These are phyloP conservation scores for Chimonanthus salicifolius DNA, from an alignment of 164 flowering plant species.

Conservation along the genomic window DNA sequence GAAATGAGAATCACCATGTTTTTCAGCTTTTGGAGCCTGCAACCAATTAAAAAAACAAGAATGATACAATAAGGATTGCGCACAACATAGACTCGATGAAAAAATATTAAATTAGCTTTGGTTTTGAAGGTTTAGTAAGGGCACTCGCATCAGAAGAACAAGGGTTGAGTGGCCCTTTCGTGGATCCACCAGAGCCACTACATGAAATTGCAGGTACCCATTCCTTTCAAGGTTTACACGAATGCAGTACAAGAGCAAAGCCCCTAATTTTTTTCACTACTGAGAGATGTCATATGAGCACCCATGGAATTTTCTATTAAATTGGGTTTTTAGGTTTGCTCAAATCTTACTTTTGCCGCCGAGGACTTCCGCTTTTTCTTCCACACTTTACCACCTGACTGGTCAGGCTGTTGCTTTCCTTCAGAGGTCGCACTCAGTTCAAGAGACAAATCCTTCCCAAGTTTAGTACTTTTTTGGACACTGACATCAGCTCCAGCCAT, in stretches of 20 bases:
- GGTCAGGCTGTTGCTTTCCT: conserved; percentile 24
- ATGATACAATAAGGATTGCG: background rate
- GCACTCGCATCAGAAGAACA: too few relatives aligned
- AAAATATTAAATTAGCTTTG: too few relatives aligned
- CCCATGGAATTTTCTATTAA: too few relatives aligned
- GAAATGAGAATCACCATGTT: conserved; percentile 18
- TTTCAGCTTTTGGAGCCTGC: conserved; percentile 24
- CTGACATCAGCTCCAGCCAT: conserved; percentile 14
- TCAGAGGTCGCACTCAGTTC: conserved; percentile 24
- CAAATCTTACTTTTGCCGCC: conserved; percentile 37
- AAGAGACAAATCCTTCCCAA: conserved; percentile 19
- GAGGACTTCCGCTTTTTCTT: conserved; percentile 35
- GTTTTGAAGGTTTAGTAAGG: too few relatives aligned
- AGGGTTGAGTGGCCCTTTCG: too few relatives aligned
- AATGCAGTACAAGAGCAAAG: too few relatives aligned
- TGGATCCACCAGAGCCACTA: too few relatives aligned
- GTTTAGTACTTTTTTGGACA: conserved; percentile 13
- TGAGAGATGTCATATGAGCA: too few relatives aligned
- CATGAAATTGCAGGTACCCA: too few relatives aligned
- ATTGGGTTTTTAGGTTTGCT: background rate
- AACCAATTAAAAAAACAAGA: conserved; percentile 9
- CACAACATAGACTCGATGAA: background rate
- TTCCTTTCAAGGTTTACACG: too few relatives aligned
- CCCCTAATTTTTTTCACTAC: too few relatives aligned
- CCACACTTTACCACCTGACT: conserved; percentile 15